These are phyloP conservation scores for Gomphus bonarii DNA, from an alignment of 1,284 basidiomycete genomes.

Conservation along the genomic window DNA sequence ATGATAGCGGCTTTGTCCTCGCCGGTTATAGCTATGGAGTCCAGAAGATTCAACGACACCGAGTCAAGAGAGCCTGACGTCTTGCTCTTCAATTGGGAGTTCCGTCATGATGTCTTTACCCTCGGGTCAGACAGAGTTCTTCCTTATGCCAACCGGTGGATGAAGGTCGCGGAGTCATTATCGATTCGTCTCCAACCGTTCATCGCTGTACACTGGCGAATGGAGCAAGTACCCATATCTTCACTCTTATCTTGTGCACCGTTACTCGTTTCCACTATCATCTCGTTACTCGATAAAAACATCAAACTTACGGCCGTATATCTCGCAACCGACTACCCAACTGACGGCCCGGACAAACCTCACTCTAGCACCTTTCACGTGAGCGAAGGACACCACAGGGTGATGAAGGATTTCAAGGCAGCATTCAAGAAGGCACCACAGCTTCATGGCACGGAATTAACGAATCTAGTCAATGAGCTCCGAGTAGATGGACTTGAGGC, in stretches of 20 bases:
- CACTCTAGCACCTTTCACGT: neutral
- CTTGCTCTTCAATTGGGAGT: constrained; percentile 35
- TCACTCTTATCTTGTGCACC: constrained; percentile 33
- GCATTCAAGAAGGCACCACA: constrained; percentile 14
- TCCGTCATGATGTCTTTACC: constrained; percentile 25
- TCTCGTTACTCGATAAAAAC: neutral
- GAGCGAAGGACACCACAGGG: neutral
- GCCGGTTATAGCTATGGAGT: neutral
- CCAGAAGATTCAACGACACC: neutral
- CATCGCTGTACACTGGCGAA: constrained; percentile 39
- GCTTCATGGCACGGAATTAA: neutral
- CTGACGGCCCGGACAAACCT: neutral
- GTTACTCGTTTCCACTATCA: constrained; percentile 32
- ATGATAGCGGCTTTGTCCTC: neutral
- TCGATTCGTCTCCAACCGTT: constrained; percentile 26
- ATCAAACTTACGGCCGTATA: neutral
- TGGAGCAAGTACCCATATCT: constrained; percentile 32
- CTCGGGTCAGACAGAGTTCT: constrained; percentile 13
- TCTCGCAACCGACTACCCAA: constrained; percentile 7
- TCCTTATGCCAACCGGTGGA: constrained; percentile 29
- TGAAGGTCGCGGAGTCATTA: constrained; percentile 27
- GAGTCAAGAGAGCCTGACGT: constrained; percentile 21
- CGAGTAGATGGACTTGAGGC: constrained; percentile 24
- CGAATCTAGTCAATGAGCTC: constrained; percentile 11
- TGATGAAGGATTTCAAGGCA: neutral